Conservation (phyloP, 148 eudicot genomes). For the Heliosperma pusillum region DNA sequence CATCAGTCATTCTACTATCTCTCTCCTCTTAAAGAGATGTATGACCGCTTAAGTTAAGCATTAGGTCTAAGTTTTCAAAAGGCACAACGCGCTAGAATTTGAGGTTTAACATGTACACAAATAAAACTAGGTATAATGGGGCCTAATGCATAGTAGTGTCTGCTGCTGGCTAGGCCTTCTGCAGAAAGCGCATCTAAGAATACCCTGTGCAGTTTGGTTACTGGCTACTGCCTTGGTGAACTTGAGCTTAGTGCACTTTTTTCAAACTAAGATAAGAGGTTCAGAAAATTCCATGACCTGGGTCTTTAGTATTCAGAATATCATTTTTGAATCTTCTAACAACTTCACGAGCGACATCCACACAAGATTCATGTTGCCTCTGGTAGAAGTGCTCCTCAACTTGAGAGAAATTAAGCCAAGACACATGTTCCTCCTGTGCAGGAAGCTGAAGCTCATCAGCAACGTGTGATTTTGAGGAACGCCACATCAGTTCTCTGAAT, state of each 20-base stretch:
- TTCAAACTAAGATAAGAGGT: background rate
- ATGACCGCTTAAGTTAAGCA: background rate
- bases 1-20: background rate
- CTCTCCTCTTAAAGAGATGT: slow-evolving; percentile 3
- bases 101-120: background rate
- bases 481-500: slow-evolving; percentile 88
- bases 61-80: background rate
- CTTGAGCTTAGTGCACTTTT: no score
- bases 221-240: background rate
- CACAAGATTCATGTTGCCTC: slow-evolving; percentile 92
- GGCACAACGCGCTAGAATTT: background rate
- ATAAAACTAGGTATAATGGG: background rate
- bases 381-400: slow-evolving; percentile 91
- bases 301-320: slow-evolving; percentile 28
- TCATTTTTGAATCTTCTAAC: slow-evolving; percentile 61
- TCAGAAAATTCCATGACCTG: slow-evolving; percentile 41
- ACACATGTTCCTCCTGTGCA: slow-evolving; percentile 79
- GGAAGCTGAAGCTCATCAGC: slow-evolving; percentile 88
- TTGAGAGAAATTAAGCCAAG: slow-evolving; percentile 86
- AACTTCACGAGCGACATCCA: slow-evolving; percentile 66
- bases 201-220: background rate
- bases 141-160: background rate
- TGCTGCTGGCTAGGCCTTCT: background rate
- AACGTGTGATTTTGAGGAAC: slow-evolving; percentile 77
- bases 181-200: background rate